Conservation (phyloP, 305 asterid genomes). For the Lippia alba region DNA sequence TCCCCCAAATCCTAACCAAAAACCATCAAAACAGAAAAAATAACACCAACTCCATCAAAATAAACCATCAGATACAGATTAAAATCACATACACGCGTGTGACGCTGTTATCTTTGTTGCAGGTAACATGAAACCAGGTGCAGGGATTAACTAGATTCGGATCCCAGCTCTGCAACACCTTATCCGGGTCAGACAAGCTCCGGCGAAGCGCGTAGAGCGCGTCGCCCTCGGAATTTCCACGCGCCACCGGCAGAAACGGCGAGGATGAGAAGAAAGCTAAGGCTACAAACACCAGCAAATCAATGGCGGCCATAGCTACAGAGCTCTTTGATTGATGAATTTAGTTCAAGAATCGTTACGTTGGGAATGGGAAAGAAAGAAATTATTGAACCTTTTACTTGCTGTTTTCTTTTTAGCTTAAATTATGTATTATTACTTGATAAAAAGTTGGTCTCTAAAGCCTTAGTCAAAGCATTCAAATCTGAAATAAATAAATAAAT, state of each 20-base stretch:
- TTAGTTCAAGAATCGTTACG: neutral
- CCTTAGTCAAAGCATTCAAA: no score
- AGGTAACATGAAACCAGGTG: constrained; percentile 89
- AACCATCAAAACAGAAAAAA: neutral
- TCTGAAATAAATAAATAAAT: no score
- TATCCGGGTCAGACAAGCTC: constrained; percentile 76
- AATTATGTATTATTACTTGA: no score
- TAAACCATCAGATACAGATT: constrained; percentile 13
- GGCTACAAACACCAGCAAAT: constrained; percentile 39
- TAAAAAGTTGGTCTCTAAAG: no score
- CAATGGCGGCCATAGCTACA: constrained; percentile 43
- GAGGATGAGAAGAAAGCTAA: constrained; percentile 36
- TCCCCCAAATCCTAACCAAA: constrained; percentile 12
- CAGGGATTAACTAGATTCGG: constrained; percentile 84
- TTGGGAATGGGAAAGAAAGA: constrained; percentile 4
- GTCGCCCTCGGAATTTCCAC: constrained; percentile 77
- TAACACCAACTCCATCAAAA: neutral
- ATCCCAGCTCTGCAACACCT: constrained; percentile 90
- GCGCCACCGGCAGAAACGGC: constrained; percentile 37
- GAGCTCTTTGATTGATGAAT: constrained; percentile 21
- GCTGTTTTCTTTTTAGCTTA: neutral
- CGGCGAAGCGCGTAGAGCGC: constrained; percentile 80
- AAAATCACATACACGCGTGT: constrained; percentile 68
- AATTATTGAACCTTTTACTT: neutral
- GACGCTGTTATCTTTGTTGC: constrained; percentile 69